Base-by-base conservation (phyloP, 192 early-diverging fungal species). In the Mycoemilia scoparia region DNA sequence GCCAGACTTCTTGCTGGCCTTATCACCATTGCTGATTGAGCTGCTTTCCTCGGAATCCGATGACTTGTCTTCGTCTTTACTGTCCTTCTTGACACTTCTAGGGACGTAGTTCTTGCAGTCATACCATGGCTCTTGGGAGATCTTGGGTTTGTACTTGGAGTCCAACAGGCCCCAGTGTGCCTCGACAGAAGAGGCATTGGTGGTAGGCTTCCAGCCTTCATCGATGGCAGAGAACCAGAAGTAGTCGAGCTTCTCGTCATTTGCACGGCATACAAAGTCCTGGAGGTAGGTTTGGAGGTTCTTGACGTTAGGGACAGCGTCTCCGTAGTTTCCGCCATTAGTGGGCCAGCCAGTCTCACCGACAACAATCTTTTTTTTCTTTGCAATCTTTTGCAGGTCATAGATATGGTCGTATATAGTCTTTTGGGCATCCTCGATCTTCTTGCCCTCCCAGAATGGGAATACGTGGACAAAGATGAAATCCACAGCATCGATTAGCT, bases 321-420 rank as follows among this genome's bases (percentile, higher is more conserved):
- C 30, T 1, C 57, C 54, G 38, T 48, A 56, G 30, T 60, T 42
- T 26, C 39, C 39, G 14, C 67, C 57, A 7, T 46, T 55, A 28
- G 60, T 69, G 20, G 75, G 75, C 75, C 75, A 77, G 51, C 75
- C 75, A 14, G 73, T 63, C 51, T 78, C 75, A n/a, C 72, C 71
- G 19, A 74, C 64, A 23, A 66, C 54, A 4, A 71, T 60, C 3
- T 57, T 51, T 39, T 73, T 74, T 12, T 36, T 37, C 2, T 41
- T 55, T 2, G 73, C 70, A 2, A 57, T 34, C 7, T 35, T 38
- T 22, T 66, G 51, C 34, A 69, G 41, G 18, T 60, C 40, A 26
- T 64, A 45, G 24, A 54, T 57, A 41, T 71, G 68, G n/a, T 46
- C 29, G 30, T 73, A 64, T 12, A 68, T 46, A 59, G 66, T 72